Conservation (phyloP, 371 early-diverging fungal genomes). For the Caulochytrium protostelioides region DNA sequence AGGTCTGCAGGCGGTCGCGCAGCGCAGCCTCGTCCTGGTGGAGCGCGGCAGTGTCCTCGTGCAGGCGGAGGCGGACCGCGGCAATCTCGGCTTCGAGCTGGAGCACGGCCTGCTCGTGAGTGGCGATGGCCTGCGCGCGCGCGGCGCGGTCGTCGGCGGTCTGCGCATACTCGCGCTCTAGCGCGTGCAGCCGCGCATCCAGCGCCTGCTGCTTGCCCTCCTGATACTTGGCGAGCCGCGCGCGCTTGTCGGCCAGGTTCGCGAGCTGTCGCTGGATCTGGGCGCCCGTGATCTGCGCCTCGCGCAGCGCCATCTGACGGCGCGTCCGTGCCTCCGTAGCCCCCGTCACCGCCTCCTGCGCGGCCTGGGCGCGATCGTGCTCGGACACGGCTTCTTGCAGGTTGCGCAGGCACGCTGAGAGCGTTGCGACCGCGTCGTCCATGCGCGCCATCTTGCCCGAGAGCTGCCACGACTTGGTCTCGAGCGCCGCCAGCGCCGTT, state of each 20-base stretch:
- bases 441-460: constrained; percentile 22
- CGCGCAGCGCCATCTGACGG: constrained; percentile 11
- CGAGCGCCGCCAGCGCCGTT: constrained; percentile 9
- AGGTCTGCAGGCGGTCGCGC: too few relatives aligned
- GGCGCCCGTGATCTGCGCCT: constrained; percentile 14
- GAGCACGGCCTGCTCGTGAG: too few relatives aligned
- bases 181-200: constrained; percentile 3
- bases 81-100: too few relatives aligned
- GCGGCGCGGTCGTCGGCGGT: constrained; percentile 5
- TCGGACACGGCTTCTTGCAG: neutral
- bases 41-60: too few relatives aligned
- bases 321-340: constrained; percentile 10
- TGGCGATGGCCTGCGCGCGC: too few relatives aligned
- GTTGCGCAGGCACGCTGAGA: constrained; percentile 5
- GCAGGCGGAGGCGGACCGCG: too few relatives aligned
- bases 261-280: constrained; percentile 18
- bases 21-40: too few relatives aligned
- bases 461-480: constrained; percentile 25
- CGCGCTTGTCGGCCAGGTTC: constrained; percentile 15
- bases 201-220: constrained; percentile 7
- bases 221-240: constrained; percentile 15
- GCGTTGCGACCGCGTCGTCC: constrained; percentile 17
- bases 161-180: constrained; percentile 12
- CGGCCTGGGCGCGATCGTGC: constrained; percentile 6
- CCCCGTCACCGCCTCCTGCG: constrained; percentile 16